A percentile compares a stretch with the other conserved stretches of the same genome.
Evolutionary conservation across 306 rosid species (phyloP).

Genomic region (Ochetophila trinervis): DNA sequence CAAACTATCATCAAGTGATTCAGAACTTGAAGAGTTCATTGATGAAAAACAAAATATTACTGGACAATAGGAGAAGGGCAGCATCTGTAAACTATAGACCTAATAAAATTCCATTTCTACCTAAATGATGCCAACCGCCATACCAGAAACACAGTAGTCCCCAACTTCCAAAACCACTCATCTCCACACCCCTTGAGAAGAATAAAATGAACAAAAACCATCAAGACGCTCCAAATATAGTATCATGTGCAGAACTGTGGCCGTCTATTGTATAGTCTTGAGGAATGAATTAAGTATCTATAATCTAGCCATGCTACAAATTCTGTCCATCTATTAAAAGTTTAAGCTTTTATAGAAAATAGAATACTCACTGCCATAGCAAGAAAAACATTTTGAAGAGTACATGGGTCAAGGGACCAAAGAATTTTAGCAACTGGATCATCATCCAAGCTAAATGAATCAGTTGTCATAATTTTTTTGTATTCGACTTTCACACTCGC

Average conservation of each 20-base stretch:
- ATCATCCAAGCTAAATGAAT: slow-evolving; percentile 44
- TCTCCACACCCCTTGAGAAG: too few relatives aligned
- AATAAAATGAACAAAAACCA: too few relatives aligned
- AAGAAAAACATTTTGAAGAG: slow-evolving; percentile 67
- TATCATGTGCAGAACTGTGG: too few relatives aligned
- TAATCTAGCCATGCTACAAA: neutral
- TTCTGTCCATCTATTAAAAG: neutral
- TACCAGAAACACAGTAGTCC: too few relatives aligned
- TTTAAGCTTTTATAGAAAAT: slow-evolving; percentile 18
- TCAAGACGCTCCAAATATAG: too few relatives aligned
- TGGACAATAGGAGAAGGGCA: slow-evolving; percentile 1
- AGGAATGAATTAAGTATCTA: too few relatives aligned
- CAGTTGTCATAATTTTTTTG: slow-evolving; percentile 27
- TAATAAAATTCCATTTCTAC: neutral
- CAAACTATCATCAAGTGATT: slow-evolving; percentile 11
- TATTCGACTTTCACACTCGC: slow-evolving; percentile 32
- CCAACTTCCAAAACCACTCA: too few relatives aligned
- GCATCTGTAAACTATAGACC: neutral
- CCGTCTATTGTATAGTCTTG: too few relatives aligned
- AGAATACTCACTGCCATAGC: slow-evolving; percentile 72
- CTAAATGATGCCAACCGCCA: too few relatives aligned
- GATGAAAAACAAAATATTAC: neutral
- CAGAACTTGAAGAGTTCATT: slow-evolving; percentile 11
- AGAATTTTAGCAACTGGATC: slow-evolving; percentile 70
- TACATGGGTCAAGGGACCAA: slow-evolving; percentile 50